Conservation (phyloP, 78 protist genomes). For the Dictyostelium brefeldianum region DNA sequence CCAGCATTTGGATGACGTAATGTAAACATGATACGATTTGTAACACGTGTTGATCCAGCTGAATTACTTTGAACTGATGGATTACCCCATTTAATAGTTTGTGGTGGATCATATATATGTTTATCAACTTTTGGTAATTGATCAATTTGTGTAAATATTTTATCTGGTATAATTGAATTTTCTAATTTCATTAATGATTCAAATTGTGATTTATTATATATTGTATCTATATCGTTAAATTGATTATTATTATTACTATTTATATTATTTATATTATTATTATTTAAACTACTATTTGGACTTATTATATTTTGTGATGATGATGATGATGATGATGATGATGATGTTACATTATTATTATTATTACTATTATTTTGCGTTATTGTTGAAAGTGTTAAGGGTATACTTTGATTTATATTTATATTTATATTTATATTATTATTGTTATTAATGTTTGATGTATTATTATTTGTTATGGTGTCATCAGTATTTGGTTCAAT, state of each 20-base stretch:
- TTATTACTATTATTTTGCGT: neutral
- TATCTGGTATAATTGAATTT: neutral
- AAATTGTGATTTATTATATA: conserved; percentile 12
- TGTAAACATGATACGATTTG: conserved; percentile 79
- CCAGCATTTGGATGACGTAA: conserved; percentile 67
- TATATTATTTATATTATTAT: neutral
- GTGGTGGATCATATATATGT: conserved; percentile 76
- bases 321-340: neutral
- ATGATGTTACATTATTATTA: neutral
- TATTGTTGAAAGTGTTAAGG: conserved; percentile 10
- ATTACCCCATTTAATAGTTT: conserved; percentile 55
- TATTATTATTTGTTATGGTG: neutral
- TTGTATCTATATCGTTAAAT: neutral
- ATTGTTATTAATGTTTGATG: neutral
- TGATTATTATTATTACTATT: neutral
- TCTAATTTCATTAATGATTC: conserved; percentile 18
- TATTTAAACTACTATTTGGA: conserved; percentile 20
- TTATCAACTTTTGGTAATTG: conserved; percentile 40
- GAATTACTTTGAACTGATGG: neutral
- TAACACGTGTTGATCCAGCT: conserved; percentile 25
- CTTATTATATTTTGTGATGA: neutral
- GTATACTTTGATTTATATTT: conserved; percentile 4
- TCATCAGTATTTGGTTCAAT: neutral
- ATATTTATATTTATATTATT: neutral
- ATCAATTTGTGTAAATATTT: conserved; percentile 2